A percentile compares a stretch with the other conserved stretches of the same genome.
Conservation (phyloP, 148 eudicot genomes). For the Rhododendron vialii region DNA sequence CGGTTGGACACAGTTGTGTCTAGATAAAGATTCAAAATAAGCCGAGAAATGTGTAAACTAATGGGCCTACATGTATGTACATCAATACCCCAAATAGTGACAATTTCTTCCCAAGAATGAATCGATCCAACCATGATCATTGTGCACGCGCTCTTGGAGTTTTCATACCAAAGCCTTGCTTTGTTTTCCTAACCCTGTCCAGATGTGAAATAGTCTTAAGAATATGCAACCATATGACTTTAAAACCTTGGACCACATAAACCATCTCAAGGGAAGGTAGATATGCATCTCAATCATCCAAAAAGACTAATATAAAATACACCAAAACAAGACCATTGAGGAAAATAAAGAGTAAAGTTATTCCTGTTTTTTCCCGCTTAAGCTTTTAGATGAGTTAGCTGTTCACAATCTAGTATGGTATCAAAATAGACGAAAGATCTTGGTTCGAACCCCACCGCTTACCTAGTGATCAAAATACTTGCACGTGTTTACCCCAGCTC, state of each 20-base stretch:
- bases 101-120: background rate
- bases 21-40: background rate
- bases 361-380: background rate
- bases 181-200: constrained; percentile 60
- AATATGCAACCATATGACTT: background rate
- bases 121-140: constrained; percentile 3
- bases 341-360: background rate
- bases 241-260: background rate
- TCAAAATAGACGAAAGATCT: background rate
- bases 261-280: background rate
- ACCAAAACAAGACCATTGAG: background rate
- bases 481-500: background rate
- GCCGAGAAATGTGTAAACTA: background rate
- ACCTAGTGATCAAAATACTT: background rate
- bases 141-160: constrained; percentile 34
- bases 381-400: background rate
- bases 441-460: background rate
- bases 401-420: background rate
- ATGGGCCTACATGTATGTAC: background rate
- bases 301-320: background rate
- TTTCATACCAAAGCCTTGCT: constrained; percentile 81
- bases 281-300: background rate
- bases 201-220: background rate
- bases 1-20: background rate
- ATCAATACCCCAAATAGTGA: background rate